A percentile compares a stretch with the other conserved stretches of the same genome.
Conservation (phyloP, 2,329 filamentous ascomycete genomes). For the Aaosphaeria arxii region DNA sequence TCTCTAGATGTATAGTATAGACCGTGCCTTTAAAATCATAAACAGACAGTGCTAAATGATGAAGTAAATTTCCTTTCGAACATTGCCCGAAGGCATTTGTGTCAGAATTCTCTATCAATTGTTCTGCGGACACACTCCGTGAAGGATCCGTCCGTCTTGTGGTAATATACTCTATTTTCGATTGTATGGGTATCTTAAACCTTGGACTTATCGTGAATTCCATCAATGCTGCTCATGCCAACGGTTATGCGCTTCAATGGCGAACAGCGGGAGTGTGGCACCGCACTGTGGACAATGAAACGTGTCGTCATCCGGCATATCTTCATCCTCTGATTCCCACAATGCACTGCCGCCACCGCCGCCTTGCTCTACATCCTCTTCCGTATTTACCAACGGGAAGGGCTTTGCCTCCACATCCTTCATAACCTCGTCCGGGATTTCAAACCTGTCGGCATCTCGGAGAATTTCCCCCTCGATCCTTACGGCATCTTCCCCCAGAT, state of each 20-base stretch:
- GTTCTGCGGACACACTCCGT: too few species aligned
- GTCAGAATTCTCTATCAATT: too few species aligned
- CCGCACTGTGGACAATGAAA: constrained; percentile 51
- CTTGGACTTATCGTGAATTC: not conserved
- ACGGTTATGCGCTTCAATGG: constrained; percentile 55
- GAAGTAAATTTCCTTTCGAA: too few species aligned
- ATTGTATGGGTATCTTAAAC: not conserved
- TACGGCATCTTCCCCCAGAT: not conserved
- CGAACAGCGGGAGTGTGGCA: constrained; percentile 56
- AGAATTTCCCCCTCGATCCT: not conserved
- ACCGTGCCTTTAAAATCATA: too few species aligned
- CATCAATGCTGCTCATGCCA: constrained; percentile 42
- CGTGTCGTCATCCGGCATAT: constrained; percentile 24
- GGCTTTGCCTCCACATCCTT: too few species aligned
- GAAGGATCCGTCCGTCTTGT: too few species aligned
- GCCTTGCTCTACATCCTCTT: constrained; percentile 7
- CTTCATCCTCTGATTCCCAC: constrained; percentile 33
- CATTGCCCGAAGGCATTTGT: too few species aligned
- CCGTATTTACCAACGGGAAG: not conserved
- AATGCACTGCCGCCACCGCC: constrained; percentile 9
- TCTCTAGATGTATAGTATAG: too few species aligned
- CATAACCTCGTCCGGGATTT: not conserved
- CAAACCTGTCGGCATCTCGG: not conserved
- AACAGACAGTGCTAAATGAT: too few species aligned
- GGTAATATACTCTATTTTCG: not conserved